Evolutionary conservation across 306 rosid species (phyloP), one percentile per base, ranked within the genome.

Genomic region (Pueraria montana): DNA sequence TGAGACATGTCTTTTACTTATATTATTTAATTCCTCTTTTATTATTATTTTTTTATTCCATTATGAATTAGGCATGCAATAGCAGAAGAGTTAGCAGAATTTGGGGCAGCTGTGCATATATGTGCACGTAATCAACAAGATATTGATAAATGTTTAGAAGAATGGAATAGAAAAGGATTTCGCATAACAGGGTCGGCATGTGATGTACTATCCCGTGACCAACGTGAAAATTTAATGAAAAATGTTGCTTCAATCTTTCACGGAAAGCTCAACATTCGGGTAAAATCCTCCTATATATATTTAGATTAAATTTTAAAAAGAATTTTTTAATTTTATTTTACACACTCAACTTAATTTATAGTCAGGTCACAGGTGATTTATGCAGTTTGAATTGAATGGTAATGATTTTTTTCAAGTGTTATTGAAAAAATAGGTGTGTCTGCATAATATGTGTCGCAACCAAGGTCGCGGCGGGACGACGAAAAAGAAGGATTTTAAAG

Each of bases 101-200:
- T 86, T 27, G 88, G 89, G n/a, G 88, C 83, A 18, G 11, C 68
- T 2, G 74, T 82, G 18, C 88, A 86, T 78, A 24, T 79, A 43
- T 86, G 84, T 61, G 2, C 81, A 12, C 83, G 84, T 17, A 86
- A 30, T 2, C 77, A 86, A 42, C 53, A 23, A 8, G 78, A 86
- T 1, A 49, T 86, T 5, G 16, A 82, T 11, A 40, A 72, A 8
- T 81, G 88, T 48, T 12, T 86, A 49, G 18, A 72, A 45, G 73
- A 86, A 30, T 86, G 88, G 88, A 27, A 45, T 14, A 55, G 9
- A 30, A 82, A 58, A 77, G 88, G 88, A 55, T 55, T 77, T 3
- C 68, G 0, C 46, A 76, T 78, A 0, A 77, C 86, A 0, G 86
- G 86, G 2, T 81, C 86, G 0, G 34, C 3, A 7, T 86, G 81